phyloP scores from a whole-genome alignment of 176 grass and related monocot genomes.

The Saccharum officinarum region DNA sequence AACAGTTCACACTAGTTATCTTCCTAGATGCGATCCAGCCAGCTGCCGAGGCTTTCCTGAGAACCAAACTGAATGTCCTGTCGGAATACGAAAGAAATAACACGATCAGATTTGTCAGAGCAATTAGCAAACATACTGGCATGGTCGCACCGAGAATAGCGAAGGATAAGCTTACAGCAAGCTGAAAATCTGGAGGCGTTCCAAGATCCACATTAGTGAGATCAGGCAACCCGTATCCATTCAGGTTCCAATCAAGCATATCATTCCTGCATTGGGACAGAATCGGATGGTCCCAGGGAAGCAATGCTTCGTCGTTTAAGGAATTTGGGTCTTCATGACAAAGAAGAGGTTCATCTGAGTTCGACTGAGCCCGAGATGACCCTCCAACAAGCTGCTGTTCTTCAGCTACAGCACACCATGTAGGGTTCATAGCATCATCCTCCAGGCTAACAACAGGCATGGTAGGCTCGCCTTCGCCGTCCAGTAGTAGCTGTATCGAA shows the following conservation, averaged over 20 bases:
- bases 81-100: background rate
- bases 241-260: constrained; percentile 17
- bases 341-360: constrained; percentile 47
- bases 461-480: constrained; percentile 13
- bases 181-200: constrained; percentile 65
- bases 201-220: constrained; percentile 48
- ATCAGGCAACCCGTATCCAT: constrained; percentile 44
- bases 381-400: constrained; percentile 42
- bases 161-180: constrained; percentile 54
- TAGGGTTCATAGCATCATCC: constrained; percentile 43
- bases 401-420: constrained; percentile 40
- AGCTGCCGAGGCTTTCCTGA: constrained; percentile 78
- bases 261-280: constrained; percentile 33
- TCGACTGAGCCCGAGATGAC: constrained; percentile 23
- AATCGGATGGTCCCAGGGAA: constrained; percentile 45
- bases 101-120: constrained; percentile 12
- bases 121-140: background rate
- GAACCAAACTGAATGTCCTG: constrained; percentile 85
- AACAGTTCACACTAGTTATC: background rate
- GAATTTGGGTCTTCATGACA: constrained; percentile 62
- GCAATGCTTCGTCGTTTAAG: constrained; percentile 39
- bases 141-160: background rate
- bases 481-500: background rate
- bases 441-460: constrained; percentile 37
- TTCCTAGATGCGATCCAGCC: constrained; percentile 59